These are phyloP conservation scores for Globisporangium heterothallicum DNA, from an alignment of 352 stramenopile species.

Conservation along the genomic window DNA sequence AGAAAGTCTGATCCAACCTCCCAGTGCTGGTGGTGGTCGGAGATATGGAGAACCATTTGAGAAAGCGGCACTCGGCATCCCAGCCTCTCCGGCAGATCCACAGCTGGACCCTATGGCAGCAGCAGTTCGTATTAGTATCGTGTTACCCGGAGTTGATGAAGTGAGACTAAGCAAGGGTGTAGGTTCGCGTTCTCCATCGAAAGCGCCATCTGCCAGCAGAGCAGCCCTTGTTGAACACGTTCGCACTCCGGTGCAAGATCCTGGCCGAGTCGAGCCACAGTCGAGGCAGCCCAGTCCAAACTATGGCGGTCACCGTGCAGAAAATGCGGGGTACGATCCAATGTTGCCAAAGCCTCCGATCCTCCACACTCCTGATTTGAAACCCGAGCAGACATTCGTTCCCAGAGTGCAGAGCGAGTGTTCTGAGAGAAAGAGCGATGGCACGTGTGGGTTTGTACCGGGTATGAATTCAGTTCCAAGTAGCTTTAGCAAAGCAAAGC, in stretches of 20 bases:
- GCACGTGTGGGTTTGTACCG: conserved; percentile 17
- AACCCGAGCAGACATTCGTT: conserved; percentile 6
- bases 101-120: conserved; percentile 1
- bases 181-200: conserved; percentile 3
- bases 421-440: background rate
- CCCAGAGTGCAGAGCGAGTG: background rate
- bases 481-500: conserved; percentile 49
- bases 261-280: background rate
- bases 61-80: too few relatives aligned
- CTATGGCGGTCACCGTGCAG: background rate
- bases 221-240: background rate
- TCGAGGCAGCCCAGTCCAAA: background rate
- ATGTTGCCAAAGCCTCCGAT: background rate
- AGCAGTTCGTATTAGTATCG: conserved; percentile 36
- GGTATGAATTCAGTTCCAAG: conserved; percentile 50
- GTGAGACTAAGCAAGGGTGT: background rate
- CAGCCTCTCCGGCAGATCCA: too few relatives aligned
- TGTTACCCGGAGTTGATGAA: conserved; percentile 23
- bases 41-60: too few relatives aligned
- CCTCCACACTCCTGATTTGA: conserved; percentile 6
- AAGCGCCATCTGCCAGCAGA: background rate
- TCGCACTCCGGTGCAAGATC: background rate
- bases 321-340: background rate
- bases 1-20: background rate
- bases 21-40: background rate